A percentile compares a stretch with the other conserved stretches of the same genome.
Evolutionary conservation across 139 green algal species (phyloP).

Genomic region (Chlorella sp.): DNA sequence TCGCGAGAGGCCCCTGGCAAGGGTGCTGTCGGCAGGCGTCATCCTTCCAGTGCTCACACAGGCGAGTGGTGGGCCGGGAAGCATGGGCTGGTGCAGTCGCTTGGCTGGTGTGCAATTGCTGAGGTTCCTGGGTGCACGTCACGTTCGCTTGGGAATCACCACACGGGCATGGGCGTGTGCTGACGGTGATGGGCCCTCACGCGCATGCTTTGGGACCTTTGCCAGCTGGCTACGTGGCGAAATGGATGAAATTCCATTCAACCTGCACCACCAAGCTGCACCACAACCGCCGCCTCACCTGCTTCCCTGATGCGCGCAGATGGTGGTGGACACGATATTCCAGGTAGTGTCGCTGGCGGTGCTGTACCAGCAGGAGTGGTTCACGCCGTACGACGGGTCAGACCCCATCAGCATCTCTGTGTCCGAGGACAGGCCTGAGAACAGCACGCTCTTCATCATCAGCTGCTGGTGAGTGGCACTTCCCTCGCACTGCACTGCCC

Average conservation of each 20-base stretch:
- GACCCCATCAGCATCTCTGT: constrained; percentile 1
- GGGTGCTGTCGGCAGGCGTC: constrained; percentile 8
- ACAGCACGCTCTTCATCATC: constrained; percentile 5
- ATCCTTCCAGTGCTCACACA: constrained; percentile 7
- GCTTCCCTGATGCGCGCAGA: too few relatives aligned
- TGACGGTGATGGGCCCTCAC: neutral
- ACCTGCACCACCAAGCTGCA: too few relatives aligned
- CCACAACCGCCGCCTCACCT: neutral
- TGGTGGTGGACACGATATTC: constrained; percentile 9
- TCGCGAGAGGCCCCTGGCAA: neutral
- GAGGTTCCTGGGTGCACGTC: neutral
- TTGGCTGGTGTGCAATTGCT: neutral
- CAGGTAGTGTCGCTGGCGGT: neutral
- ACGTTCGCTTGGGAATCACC: neutral
- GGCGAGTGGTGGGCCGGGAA: too few relatives aligned
- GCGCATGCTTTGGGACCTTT: neutral
- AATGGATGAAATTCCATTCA: too few relatives aligned
- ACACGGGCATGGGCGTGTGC: neutral
- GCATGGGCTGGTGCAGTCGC: too few relatives aligned
- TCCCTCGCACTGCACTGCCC: too few relatives aligned
- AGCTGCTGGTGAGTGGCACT: constrained; percentile 4
- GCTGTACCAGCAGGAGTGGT: constrained; percentile 2
- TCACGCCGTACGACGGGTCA: neutral
- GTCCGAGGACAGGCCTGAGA: neutral
- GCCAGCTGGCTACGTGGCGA: neutral